A percentile compares a stretch with the other conserved stretches of the same genome.
Evolutionary conservation across 2,329 filamentous ascomycete species (phyloP).

Genomic region (Diaporthe destruens): DNA sequence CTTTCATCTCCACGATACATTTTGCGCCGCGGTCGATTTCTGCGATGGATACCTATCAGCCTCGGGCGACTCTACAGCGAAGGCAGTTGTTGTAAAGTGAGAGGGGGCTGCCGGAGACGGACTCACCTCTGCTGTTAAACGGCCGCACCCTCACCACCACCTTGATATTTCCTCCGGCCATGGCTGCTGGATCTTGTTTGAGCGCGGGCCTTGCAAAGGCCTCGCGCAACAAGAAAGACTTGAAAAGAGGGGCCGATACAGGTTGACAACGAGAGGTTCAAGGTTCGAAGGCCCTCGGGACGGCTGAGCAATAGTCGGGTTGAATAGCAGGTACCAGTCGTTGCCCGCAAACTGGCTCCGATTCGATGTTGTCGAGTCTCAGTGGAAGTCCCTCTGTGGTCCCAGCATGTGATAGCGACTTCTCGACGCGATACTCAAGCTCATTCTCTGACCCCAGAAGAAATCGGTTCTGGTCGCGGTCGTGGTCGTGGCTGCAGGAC

Average conservation of each 20-base stretch:
- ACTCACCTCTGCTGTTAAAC: slow-evolving; percentile 91
- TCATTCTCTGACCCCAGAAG: slow-evolving; percentile 40
- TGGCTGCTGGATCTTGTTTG: slow-evolving; percentile 52
- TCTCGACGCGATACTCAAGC: slow-evolving; percentile 36
- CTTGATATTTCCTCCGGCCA: slow-evolving; percentile 97
- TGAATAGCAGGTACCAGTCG: slow-evolving; percentile 21
- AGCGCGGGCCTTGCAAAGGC: slow-evolving; percentile 39
- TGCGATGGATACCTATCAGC: slow-evolving; percentile 53
- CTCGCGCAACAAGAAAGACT: slow-evolving; percentile 20
- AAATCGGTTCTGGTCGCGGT: slow-evolving; percentile 19
- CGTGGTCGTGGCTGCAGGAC: not conserved
- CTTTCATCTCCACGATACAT: slow-evolving; percentile 99
- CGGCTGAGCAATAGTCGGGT: slow-evolving; percentile 6
- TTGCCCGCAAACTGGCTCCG: slow-evolving; percentile 18
- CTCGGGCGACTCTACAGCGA: not conserved
- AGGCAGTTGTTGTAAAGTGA: not conserved
- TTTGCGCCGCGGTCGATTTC: slow-evolving; percentile 91
- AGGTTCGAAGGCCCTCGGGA: not conserved
- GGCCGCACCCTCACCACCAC: slow-evolving; percentile 97
- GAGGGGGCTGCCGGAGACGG: not conserved
- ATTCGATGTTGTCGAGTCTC: not conserved
- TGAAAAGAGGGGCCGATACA: not conserved
- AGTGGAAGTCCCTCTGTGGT: slow-evolving; percentile 36
- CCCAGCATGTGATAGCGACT: slow-evolving; percentile 42
- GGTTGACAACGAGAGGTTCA: not conserved